Evolutionary conservation across 441 rosid genomes (phyloP), one percentile per base, ranked within the genome.

Genomic region (Arabidopsis lyrata): DNA sequence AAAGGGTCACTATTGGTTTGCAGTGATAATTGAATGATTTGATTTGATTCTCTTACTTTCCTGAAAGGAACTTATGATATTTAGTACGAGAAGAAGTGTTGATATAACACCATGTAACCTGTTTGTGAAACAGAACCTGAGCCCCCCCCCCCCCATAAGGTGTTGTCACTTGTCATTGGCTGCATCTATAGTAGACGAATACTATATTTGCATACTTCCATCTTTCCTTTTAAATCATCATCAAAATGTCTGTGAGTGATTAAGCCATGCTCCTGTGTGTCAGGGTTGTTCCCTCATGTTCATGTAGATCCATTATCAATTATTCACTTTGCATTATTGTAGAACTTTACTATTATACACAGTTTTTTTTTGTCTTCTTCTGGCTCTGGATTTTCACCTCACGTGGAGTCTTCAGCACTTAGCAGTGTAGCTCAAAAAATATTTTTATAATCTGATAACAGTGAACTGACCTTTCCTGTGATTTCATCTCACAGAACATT

Each of bases 401-500:
- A 77, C 55, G 70, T 77, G 63, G 56, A 13, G 13, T 72, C 24
- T 13, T 42, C 31, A 1, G 66, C 36, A 66, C 18, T 20, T 15
- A 53, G 52, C 69, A 75, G 15, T 44, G n/a, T 22, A 10, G 66
- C 36, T 48, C 49, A 1, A 18, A 0, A 6, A 55, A 11, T 29
- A 15, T 22, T 63, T 63, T 27, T 39, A 14, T 9, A 53, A 42
- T 42, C 42, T 60, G 1, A 22, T 41, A 3, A 71, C 53, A 13
- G 52, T 52, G 61, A 36, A 20, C 55, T 77, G 54, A 77, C 52
- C 32, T 72, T 50, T 64, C 24, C 38, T 39, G 52, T 56, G 75
- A 72, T 75, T 47, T 61, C 56, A 55, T 76, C 54, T 84, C 72
- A 67, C 94, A 95, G 98, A 85, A 86, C 75, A 45, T 76, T 63